These are phyloP conservation scores for Helicocarpus griseus DNA, from an alignment of 2,329 filamentous ascomycete genomes.

Conservation along the genomic window DNA sequence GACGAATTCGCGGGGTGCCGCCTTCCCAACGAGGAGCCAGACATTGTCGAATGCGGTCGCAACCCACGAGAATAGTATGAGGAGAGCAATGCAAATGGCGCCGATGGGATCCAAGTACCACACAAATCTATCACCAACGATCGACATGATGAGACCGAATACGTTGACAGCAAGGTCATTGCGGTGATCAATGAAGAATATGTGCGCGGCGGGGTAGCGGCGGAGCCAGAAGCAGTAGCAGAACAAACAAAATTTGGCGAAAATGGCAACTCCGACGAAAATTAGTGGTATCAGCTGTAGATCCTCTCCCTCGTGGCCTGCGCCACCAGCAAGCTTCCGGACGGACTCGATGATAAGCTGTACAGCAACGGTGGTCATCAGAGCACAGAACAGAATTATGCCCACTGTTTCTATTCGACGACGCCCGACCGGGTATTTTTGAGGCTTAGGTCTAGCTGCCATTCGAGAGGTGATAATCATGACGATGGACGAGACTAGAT, in stretches of 20 bases:
- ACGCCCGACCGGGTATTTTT: conserved; percentile 55
- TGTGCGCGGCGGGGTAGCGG: conserved; percentile 13
- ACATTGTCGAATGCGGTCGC: conserved; percentile 54
- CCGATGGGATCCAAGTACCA: conserved; percentile 56
- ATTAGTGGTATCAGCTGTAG: conserved; percentile 47
- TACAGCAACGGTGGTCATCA: conserved; percentile 58
- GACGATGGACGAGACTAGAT: conserved; percentile 54
- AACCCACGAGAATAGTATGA: conserved; percentile 54
- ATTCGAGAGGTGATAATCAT: conserved; percentile 52
- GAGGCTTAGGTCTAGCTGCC: conserved; percentile 50
- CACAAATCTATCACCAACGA: conserved; percentile 41
- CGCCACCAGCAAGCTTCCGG: conserved; percentile 40
- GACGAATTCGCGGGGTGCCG: conserved; percentile 48
- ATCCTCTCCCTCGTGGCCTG: conserved; percentile 31
- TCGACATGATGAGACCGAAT: conserved; percentile 48
- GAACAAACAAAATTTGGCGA: conserved; percentile 20
- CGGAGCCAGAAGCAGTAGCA: conserved; percentile 15
- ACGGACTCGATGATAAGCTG: conserved; percentile 52
- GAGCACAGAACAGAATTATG: conserved; percentile 55
- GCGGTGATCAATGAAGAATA: conserved; percentile 41
- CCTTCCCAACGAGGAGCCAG: conserved; percentile 52
- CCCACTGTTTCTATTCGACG: conserved; percentile 55
- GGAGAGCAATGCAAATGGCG: conserved; percentile 50
- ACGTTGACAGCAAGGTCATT: conserved; percentile 49
- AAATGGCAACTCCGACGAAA: conserved; percentile 40